Evolutionary conservation across 495 filamentous ascomycete species (phyloP).

Genomic region (Friedmanniomyces endolithicus): DNA sequence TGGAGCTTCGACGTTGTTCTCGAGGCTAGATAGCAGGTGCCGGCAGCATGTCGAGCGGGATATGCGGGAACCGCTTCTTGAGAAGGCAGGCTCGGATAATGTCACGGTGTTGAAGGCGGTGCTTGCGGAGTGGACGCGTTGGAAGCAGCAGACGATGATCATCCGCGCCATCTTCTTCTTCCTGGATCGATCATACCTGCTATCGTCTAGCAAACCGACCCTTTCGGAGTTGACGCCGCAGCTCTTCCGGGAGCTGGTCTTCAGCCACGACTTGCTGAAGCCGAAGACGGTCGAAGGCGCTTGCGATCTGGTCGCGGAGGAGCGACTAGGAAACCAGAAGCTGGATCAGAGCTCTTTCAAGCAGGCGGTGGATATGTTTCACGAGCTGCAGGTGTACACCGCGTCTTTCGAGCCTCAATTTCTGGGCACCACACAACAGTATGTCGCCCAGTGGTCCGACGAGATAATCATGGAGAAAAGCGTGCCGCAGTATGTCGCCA

Average conservation of each 20-base stretch:
- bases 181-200: conserved; percentile 76
- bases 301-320: conserved; percentile 60
- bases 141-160: conserved; percentile 63
- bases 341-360: conserved; percentile 32
- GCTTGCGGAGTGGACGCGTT: conserved; percentile 59
- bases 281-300: conserved; percentile 54
- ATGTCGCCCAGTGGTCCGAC: conserved; percentile 52
- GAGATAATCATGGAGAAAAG: conserved; percentile 41
- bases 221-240: conserved; percentile 46
- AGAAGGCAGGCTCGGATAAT: conserved; percentile 40
- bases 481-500: conserved; percentile 58
- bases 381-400: conserved; percentile 65
- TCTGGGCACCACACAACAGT: conserved; percentile 50
- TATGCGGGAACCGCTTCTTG: conserved; percentile 42
- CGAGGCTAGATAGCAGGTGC: conserved; percentile 49
- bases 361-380: conserved; percentile 65
- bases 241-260: conserved; percentile 45
- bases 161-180: conserved; percentile 84
- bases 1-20: conserved; percentile 50
- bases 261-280: conserved; percentile 41
- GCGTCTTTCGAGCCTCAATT: conserved; percentile 68
- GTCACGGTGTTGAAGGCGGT: conserved; percentile 53
- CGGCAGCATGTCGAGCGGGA: conserved; percentile 46
- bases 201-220: conserved; percentile 46
- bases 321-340: conserved; percentile 42